Base-by-base conservation (phyloP, 495 filamentous ascomycete genomes). In the Corynascus novoguineensis region DNA sequence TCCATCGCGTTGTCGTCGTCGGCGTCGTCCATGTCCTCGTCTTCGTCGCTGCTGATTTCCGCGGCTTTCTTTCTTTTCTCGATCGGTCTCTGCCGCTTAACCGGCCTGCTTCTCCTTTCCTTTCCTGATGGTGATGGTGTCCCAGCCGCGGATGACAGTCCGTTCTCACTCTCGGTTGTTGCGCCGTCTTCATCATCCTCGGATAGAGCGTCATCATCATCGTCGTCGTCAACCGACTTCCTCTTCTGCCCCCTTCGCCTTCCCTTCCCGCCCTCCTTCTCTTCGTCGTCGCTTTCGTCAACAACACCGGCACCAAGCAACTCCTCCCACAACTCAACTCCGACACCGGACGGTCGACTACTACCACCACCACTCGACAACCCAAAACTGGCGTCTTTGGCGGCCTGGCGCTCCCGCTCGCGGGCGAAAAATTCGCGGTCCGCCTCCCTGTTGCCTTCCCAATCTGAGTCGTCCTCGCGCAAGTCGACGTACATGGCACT, bases 401-500 rank as follows among this genome's bases (percentile, higher is more conserved):
- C 58, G 34, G 57, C 48, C 61, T 71, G 64, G 46, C 68, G 55
- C 6, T 28, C 71, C 67, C 80, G 78, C 70, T 93, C 88, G n/a
- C 76, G 71, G 6, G 66, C 77, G 72, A 91, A 95, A 68, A 93
- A 95, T 6, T 9, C 10, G 5, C 14, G 14, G 4, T 47, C 44
- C 25, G 14, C 14, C 38, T 67, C 69, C 64, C 88, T 82, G 37
- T 75, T 74, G 48, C 86, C 84, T 32, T 78, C 80, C 34, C 83
- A 83, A 52, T 87, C 86, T n/a, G 77, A 82, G 58, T 95, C 89
- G 53, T 93, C 90, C 58, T 90, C 88, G 67, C 84, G 88, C 34
- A 83, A 81, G 58, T 85, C 78, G 34, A 98, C 86, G 68, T 83
- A 95, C 37, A 92, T 70, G 19, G 83, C 82, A 66, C 86, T 91